A percentile compares a stretch with the other conserved stretches of the same genome.
Evolutionary conservation across 768 basidiomycete species (phyloP).

Genomic region (Rhodocollybia butyracea): DNA sequence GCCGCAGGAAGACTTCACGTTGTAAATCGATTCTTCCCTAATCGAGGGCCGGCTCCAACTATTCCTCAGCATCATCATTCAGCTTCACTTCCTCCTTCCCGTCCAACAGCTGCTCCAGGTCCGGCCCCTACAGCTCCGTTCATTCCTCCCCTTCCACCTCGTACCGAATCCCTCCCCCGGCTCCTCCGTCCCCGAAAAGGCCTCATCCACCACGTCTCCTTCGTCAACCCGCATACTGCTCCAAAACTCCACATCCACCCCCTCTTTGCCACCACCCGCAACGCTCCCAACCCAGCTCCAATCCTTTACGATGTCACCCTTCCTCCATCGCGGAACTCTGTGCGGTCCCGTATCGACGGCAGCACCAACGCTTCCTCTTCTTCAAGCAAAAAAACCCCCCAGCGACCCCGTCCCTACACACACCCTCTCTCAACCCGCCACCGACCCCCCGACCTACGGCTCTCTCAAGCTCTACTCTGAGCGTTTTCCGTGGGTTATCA

Average conservation of each 20-base stretch:
- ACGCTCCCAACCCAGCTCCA: neutral
- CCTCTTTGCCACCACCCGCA: neutral
- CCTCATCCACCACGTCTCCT: conserved; percentile 7
- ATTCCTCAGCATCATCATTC: neutral
- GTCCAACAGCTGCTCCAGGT: neutral
- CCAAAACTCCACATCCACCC: neutral
- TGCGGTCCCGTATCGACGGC: neutral
- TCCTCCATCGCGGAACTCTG: neutral
- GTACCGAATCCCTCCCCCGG: neutral
- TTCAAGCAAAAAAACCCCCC: neutral
- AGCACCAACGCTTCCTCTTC: no score
- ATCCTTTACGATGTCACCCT: neutral
- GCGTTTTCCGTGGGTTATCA: neutral
- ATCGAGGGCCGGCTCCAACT: neutral
- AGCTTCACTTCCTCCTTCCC: neutral
- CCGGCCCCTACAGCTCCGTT: neutral
- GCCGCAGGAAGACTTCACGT: neutral
- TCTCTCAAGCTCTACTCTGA: neutral
- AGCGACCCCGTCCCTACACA: neutral
- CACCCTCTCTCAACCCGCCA: neutral
- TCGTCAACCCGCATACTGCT: neutral
- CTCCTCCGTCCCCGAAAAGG: neutral
- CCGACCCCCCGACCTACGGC: neutral
- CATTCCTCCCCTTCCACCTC: neutral
- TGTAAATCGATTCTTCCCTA: neutral